These are phyloP conservation scores for Ensete glaucum DNA, from an alignment of 176 grass and related monocot species.

Conservation along the genomic window DNA sequence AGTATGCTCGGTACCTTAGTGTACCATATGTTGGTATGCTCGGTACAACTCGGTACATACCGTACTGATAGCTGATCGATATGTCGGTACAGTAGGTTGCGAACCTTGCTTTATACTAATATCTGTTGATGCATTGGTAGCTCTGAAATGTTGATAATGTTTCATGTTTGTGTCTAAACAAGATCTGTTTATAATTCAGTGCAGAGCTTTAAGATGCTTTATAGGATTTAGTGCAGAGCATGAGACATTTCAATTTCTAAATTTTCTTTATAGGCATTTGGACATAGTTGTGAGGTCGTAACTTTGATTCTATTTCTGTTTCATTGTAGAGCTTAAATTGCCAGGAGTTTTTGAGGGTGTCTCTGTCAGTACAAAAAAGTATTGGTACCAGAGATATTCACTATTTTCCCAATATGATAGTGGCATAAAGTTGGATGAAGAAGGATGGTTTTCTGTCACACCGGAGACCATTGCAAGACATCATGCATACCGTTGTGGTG, in stretches of 20 bases:
- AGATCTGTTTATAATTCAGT: too few species aligned
- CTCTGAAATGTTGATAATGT: too few species aligned
- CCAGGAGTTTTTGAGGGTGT: conserved; percentile 18
- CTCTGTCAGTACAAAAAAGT: conserved; percentile 51
- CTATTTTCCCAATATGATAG: conserved; percentile 88
- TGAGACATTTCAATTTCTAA: background rate
- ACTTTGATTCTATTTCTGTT: background rate
- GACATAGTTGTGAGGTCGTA: background rate
- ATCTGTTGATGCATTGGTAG: too few species aligned
- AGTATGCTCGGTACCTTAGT: too few species aligned
- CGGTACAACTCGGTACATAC: too few species aligned
- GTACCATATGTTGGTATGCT: too few species aligned
- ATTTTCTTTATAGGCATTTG: background rate
- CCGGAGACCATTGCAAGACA: conserved; percentile 82
- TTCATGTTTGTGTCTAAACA: too few species aligned
- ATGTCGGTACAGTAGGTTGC: too few species aligned
- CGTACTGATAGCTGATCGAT: too few species aligned
- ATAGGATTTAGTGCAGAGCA: background rate
- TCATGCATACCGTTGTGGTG: conserved; percentile 67
- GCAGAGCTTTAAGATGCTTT: background rate
- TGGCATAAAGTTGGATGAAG: conserved; percentile 92
- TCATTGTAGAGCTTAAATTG: conserved; percentile 18
- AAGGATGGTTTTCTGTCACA: conserved; percentile 98
- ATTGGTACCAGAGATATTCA: conserved; percentile 79
- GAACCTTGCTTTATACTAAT: too few species aligned